phyloP scores from a whole-genome alignment of 768 basidiomycete genomes.

The Mycena amicta region DNA sequence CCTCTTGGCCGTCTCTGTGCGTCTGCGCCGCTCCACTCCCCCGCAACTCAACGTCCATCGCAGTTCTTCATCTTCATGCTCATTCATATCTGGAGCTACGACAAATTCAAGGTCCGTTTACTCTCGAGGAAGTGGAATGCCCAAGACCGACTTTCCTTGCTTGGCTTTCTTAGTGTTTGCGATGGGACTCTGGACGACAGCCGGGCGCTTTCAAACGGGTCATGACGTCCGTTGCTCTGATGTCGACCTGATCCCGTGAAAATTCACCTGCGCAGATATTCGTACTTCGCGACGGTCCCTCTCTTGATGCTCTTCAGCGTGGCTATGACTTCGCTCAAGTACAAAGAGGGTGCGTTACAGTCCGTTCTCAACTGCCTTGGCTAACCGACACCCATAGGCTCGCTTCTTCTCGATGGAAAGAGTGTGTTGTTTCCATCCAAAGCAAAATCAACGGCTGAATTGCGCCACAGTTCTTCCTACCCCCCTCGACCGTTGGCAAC shows the following conservation, averaged over 20 bases:
- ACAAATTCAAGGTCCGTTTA: constrained; percentile 52
- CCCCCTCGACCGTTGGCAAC: constrained; percentile 56
- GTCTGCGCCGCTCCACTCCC: constrained; percentile 39
- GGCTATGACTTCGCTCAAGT: constrained; percentile 66
- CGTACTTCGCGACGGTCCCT: constrained; percentile 73
- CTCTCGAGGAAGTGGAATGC: not conserved
- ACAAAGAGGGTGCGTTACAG: constrained; percentile 62
- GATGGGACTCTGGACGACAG: constrained; percentile 75
- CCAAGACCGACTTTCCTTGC: not conserved
- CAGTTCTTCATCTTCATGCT: constrained; percentile 72
- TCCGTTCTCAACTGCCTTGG: not conserved
- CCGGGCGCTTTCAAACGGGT: constrained; percentile 86
- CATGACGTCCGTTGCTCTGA: constrained; percentile 71
- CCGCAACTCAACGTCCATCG: not conserved
- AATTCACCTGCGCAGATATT: constrained; percentile 51
- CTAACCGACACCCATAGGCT: constrained; percentile 36
- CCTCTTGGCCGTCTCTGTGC: constrained; percentile 64
- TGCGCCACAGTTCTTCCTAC: constrained; percentile 51
- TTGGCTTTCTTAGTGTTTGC: constrained; percentile 48
- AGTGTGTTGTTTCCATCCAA: constrained; percentile 28
- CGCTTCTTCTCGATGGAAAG: constrained; percentile 34
- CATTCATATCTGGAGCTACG: constrained; percentile 80
- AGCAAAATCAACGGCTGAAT: not conserved
- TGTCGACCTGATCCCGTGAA: not conserved
- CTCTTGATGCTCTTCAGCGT: constrained; percentile 67